phyloP scores from a whole-genome alignment of 2,329 filamentous ascomycete species.

The Aspergillus caelatus region DNA sequence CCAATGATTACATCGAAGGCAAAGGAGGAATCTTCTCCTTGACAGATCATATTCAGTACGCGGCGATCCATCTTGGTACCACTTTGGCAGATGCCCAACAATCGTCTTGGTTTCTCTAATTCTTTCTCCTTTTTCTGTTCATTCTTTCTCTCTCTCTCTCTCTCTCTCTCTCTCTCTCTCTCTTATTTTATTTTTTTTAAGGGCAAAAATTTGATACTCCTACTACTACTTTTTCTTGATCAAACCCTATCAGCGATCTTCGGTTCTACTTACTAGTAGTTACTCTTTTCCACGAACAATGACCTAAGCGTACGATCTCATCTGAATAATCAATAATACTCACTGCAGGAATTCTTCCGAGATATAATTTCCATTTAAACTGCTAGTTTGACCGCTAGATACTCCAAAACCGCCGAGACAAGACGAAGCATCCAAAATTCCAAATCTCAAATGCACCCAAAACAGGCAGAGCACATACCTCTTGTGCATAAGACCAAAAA shows the following conservation, averaged over 20 bases:
- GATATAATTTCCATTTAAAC: neutral
- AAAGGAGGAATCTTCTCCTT: neutral
- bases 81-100: neutral
- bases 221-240: neutral
- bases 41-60: slow-evolving; percentile 14
- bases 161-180: neutral
- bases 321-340: neutral
- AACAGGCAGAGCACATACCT: neutral
- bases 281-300: neutral
- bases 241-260: neutral
- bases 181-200: no score
- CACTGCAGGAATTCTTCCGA: neutral
- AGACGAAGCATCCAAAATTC: neutral
- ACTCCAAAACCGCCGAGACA: neutral
- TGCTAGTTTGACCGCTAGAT: neutral
- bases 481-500: neutral
- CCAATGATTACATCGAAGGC: neutral
- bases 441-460: neutral
- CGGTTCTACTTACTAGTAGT: no score
- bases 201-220: no score
- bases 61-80: neutral
- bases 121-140: neutral
- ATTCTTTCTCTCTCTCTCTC: neutral
- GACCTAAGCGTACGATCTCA: neutral
- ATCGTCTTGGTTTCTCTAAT: neutral